phyloP scores from a whole-genome alignment of 108 stramenopile species.

The Discostella stelligeroides region DNA sequence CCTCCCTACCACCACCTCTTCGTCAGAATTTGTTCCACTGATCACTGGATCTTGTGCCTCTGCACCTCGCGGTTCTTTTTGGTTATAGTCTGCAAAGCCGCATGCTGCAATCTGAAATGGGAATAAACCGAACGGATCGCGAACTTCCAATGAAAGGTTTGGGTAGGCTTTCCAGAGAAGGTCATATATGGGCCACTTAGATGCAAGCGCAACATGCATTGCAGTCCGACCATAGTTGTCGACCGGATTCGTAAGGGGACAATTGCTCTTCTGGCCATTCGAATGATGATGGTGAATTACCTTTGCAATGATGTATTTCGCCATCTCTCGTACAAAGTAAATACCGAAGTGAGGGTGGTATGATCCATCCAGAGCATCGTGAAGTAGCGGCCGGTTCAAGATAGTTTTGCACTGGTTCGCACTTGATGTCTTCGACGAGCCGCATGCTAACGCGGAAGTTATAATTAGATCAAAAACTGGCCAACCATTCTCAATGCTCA shows the following conservation, averaged over 20 bases:
- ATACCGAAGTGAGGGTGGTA: conserved; percentile 46
- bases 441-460: conserved; percentile 21
- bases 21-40: neutral
- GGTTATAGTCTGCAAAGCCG: conserved; percentile 1
- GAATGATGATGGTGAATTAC: conserved; percentile 1
- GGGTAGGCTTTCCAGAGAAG: conserved; percentile 28
- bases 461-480: conserved; percentile 50
- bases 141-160: conserved; percentile 22
- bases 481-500: conserved; percentile 49
- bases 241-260: conserved; percentile 16
- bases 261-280: neutral
- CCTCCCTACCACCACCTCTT: neutral
- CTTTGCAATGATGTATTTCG: conserved; percentile 36
- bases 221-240: conserved; percentile 30
- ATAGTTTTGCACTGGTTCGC: neutral
- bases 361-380: conserved; percentile 41
- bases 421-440: conserved; percentile 22
- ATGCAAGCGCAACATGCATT: conserved; percentile 35
- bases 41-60: neutral
- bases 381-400: conserved; percentile 26
- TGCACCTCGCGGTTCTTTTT: neutral
- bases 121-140: conserved; percentile 41
- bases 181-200: conserved; percentile 49
- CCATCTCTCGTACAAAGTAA: conserved; percentile 46
- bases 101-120: conserved; percentile 47